Evolutionary conservation across 192 early-diverging fungal species (phyloP).

Genomic region (Globomyces pollinis-pini): DNA sequence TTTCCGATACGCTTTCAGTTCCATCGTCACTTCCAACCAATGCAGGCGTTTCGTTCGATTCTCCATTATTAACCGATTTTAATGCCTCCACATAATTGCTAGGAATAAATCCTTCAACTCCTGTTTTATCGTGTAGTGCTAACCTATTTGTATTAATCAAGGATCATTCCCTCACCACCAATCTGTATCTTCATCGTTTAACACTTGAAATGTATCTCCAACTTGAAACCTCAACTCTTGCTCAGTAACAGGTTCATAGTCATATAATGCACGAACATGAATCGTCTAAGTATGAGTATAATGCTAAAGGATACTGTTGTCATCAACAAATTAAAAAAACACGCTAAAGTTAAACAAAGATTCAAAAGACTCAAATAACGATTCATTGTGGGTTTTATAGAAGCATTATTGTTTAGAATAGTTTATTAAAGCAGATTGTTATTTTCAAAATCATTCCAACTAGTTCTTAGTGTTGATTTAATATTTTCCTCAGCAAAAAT

Average conservation of each 20-base stretch:
- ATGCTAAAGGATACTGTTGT: not conserved
- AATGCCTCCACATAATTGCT: conserved; percentile 26
- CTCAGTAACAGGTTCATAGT: conserved; percentile 35
- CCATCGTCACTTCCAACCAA: not conserved
- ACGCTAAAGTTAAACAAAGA: no score
- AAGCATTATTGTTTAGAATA: no score
- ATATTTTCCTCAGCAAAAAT: not conserved
- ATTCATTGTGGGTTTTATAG: no score
- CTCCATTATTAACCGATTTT: not conserved
- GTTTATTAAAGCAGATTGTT: no score
- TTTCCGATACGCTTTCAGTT: not conserved
- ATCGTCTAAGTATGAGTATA: not conserved
- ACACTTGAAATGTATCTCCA: conserved; percentile 27
- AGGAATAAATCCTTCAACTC: conserved; percentile 33
- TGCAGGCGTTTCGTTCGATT: not conserved
- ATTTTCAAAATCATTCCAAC: not conserved
- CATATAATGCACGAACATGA: conserved; percentile 28
- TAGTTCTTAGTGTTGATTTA: not conserved
- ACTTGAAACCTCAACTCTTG: conserved; percentile 33
- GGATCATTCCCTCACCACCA: conserved; percentile 54
- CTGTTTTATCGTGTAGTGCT: not conserved
- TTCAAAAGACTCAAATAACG: no score
- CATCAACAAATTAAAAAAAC: no score
- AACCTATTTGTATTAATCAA: no score
- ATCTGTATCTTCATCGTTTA: conserved; percentile 37